Conservation (phyloP, 345 rosid genomes). For the Eucalyptus polyanthemos region DNA sequence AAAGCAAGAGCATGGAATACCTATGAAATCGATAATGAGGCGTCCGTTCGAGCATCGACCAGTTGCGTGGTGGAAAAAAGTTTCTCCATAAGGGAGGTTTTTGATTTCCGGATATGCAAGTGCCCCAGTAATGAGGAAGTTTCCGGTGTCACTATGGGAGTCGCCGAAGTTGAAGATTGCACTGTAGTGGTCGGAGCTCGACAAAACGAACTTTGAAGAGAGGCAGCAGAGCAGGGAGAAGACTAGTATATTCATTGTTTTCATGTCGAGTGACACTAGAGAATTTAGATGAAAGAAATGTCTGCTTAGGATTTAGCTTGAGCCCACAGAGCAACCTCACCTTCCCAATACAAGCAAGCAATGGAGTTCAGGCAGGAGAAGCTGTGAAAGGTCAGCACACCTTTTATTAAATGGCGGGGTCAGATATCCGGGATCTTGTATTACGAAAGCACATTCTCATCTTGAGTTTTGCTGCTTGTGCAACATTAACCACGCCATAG, state of each 20-base stretch:
- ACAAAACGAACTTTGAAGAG: not conserved
- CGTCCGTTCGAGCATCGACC: slow-evolving; percentile 1
- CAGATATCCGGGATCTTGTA: not conserved
- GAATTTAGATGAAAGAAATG: not conserved
- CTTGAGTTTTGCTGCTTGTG: not conserved
- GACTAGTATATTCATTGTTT: not conserved
- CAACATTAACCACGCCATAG: not conserved
- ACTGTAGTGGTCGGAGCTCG: not conserved
- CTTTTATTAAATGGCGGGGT: not conserved
- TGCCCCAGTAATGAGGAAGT: not conserved
- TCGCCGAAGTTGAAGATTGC: not conserved
- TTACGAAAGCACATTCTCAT: not conserved
- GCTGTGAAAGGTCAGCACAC: not conserved
- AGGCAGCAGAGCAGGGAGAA: not conserved
- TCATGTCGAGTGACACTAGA: not conserved
- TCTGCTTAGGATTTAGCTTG: not conserved
- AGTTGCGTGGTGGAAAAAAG: slow-evolving; percentile 39
- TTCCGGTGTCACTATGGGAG: not conserved
- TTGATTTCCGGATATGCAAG: not conserved
- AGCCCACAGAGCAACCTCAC: not conserved
- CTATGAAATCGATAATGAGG: slow-evolving; percentile 7
- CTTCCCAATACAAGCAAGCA: not conserved
- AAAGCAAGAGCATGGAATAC: not conserved
- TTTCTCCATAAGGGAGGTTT: slow-evolving; percentile 38
- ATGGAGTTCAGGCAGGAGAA: not conserved